Evolutionary conservation across 2,329 filamentous ascomycete genomes (phyloP).

Genomic region (Pseudogymnoascus sp.): DNA sequence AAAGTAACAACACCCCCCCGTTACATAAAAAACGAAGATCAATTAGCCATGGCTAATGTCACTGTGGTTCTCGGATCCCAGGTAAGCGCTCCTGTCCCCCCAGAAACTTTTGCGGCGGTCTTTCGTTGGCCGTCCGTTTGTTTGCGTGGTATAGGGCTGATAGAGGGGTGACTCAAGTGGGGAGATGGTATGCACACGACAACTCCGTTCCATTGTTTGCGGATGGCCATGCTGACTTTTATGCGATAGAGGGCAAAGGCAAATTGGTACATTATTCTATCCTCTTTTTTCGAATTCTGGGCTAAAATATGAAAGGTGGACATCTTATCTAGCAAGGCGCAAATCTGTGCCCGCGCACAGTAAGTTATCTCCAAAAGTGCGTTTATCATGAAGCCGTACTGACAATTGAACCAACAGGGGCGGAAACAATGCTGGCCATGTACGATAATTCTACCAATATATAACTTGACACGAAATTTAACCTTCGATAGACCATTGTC

Average conservation of each 20-base stretch:
- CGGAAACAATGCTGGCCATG: constrained; percentile 51
- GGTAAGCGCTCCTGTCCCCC: not conserved
- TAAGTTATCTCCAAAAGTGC: not conserved
- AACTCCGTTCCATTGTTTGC: constrained; percentile 1
- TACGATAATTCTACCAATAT: constrained; percentile 5
- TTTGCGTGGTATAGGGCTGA: constrained; percentile 4
- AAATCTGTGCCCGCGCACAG: constrained; percentile 12
- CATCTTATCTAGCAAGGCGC: constrained; percentile 13
- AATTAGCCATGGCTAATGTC: constrained; percentile 12
- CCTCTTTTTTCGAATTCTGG: not conserved
- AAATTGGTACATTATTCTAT: constrained; percentile 12
- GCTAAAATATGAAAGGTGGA: constrained; percentile 12
- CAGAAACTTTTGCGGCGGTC: not conserved
- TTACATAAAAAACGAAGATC: constrained; percentile 14
- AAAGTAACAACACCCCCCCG: constrained; percentile 2
- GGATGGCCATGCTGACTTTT: not conserved
- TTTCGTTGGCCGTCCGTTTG: not conserved
- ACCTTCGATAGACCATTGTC: constrained; percentile 40
- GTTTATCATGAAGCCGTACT: constrained; percentile 35
- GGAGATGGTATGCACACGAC: constrained; percentile 11
- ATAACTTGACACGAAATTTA: constrained; percentile 33
- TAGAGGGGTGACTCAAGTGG: constrained; percentile 13
- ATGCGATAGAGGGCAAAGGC: constrained; percentile 13
- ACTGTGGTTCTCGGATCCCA: constrained; percentile 12
- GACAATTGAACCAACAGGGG: constrained; percentile 43